These are phyloP conservation scores for Auriscalpium orientale DNA, from an alignment of 768 basidiomycete species.

Conservation along the genomic window DNA sequence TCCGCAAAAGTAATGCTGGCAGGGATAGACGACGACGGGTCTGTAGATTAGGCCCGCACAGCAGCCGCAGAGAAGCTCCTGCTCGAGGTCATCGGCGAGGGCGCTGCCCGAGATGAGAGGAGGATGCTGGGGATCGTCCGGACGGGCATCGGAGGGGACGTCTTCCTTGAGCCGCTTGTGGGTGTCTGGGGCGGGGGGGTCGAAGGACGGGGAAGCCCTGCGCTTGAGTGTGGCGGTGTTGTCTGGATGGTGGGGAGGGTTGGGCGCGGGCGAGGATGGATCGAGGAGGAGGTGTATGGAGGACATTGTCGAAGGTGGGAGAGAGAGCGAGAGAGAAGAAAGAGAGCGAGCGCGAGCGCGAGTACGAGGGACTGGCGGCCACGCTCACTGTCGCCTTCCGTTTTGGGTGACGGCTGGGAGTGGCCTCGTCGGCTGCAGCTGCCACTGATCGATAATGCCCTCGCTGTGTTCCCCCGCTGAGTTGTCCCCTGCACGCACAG, in stretches of 20 bases:
- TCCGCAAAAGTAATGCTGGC: slow-evolving; percentile 89
- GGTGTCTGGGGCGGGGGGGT: slow-evolving; percentile 2
- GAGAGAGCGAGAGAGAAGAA: too few relatives aligned
- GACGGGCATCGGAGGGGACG: slow-evolving; percentile 4
- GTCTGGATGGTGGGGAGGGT: slow-evolving; percentile 36
- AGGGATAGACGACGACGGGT: slow-evolving; percentile 76
- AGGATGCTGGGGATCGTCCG: slow-evolving; percentile 4
- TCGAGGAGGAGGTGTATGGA: slow-evolving; percentile 45
- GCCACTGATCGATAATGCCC: too few relatives aligned
- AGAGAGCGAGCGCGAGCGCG: too few relatives aligned
- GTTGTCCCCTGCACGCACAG: neutral
- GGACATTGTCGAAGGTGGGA: too few relatives aligned
- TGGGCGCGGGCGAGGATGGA: slow-evolving; percentile 59
- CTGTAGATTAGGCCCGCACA: slow-evolving; percentile 77
- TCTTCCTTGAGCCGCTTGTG: slow-evolving; percentile 14
- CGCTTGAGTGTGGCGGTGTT: slow-evolving; percentile 10
- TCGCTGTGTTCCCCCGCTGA: too few relatives aligned
- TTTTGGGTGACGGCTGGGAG: too few relatives aligned
- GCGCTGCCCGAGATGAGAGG: slow-evolving; percentile 18
- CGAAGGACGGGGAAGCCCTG: slow-evolving; percentile 13
- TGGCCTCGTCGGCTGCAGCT: too few relatives aligned
- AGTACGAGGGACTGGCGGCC: too few relatives aligned
- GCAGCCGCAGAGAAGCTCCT: slow-evolving; percentile 81
- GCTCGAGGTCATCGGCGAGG: slow-evolving; percentile 55
- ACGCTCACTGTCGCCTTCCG: too few relatives aligned